Percentiles rank a stretch among this genome's conserved stretches.
Conservation (phyloP, 108 stramenopile genomes). For the Stephanodiscus triporus region DNA sequence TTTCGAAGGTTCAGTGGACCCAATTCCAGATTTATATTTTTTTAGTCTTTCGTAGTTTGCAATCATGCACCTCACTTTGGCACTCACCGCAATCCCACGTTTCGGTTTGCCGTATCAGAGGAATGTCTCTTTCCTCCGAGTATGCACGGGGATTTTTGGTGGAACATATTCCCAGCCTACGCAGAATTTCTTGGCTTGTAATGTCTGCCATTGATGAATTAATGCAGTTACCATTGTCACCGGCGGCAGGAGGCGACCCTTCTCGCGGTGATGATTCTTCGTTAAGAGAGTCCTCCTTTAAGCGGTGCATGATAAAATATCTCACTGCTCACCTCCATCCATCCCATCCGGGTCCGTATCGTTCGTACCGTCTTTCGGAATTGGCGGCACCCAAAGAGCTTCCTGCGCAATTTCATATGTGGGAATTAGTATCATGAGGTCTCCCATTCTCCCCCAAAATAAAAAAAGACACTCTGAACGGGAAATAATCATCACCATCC, state of each 20-base stretch:
- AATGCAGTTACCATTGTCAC: neutral
- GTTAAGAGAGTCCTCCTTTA: no score
- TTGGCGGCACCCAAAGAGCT: no score
- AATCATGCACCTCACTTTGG: neutral
- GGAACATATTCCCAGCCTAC: neutral
- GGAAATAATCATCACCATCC: no score
- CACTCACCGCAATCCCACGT: slow-evolving; percentile 68
- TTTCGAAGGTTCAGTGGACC: neutral
- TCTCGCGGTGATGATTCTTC: slow-evolving; percentile 2
- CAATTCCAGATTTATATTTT: neutral
- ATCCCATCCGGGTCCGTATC: no score
- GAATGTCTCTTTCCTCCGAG: slow-evolving; percentile 17
- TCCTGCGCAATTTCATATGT: no score
- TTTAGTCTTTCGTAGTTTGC: neutral
- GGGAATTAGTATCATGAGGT: no score
- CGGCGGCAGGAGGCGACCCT: neutral
- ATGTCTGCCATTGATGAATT: neutral
- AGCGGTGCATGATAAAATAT: no score
- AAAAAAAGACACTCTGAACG: no score
- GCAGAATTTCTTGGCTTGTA: slow-evolving; percentile 8
- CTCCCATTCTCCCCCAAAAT: no score
- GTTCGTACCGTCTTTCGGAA: no score
- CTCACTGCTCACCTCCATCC: no score
- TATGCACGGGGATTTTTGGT: neutral
- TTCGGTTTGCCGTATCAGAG: slow-evolving; percentile 53